Conservation (phyloP, 2,329 filamentous ascomycete species). For the Penicillium sp. region DNA sequence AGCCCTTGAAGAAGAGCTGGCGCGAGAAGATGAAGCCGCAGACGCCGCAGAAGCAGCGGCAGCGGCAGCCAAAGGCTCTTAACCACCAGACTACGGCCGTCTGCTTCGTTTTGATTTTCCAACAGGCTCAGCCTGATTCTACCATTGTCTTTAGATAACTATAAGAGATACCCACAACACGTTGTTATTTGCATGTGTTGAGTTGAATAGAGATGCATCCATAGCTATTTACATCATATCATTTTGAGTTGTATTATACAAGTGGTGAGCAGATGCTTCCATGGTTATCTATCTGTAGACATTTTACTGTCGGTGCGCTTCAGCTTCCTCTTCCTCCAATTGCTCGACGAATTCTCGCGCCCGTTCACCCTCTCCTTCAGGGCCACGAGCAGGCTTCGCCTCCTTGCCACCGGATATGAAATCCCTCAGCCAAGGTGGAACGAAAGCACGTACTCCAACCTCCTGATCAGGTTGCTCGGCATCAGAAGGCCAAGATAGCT, state of each 20-base stretch:
- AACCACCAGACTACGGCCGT: conserved; percentile 1
- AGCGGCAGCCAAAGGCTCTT: conserved; percentile 9
- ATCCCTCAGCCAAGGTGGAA: conserved; percentile 68
- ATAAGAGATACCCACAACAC: conserved; percentile 25
- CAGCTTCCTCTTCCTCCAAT: conserved; percentile 34
- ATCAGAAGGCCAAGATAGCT: conserved; percentile 50
- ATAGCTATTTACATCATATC: conserved; percentile 22
- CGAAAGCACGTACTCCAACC: conserved; percentile 69
- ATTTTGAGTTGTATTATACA: conserved; percentile 16
- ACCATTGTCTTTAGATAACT: conserved; percentile 1
- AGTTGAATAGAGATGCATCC: conserved; percentile 17
- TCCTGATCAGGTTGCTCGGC: conserved; percentile 43
- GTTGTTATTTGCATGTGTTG: conserved; percentile 3
- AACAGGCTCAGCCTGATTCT: not conserved
- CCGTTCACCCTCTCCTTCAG: conserved; percentile 30
- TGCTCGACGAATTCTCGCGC: conserved; percentile 38
- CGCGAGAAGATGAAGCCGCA: conserved; percentile 47
- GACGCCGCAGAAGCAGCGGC: conserved; percentile 33
- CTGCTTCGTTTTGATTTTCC: not conserved
- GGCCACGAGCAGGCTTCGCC: conserved; percentile 33
- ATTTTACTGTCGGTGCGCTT: conserved; percentile 3
- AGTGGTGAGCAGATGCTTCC: conserved; percentile 4
- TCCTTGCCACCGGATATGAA: conserved; percentile 40
- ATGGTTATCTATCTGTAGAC: too few species aligned
- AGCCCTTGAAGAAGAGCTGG: conserved; percentile 52